These are phyloP conservation scores for Elasticomyces elasticus DNA, from an alignment of 495 filamentous ascomycete genomes.

Conservation along the genomic window DNA sequence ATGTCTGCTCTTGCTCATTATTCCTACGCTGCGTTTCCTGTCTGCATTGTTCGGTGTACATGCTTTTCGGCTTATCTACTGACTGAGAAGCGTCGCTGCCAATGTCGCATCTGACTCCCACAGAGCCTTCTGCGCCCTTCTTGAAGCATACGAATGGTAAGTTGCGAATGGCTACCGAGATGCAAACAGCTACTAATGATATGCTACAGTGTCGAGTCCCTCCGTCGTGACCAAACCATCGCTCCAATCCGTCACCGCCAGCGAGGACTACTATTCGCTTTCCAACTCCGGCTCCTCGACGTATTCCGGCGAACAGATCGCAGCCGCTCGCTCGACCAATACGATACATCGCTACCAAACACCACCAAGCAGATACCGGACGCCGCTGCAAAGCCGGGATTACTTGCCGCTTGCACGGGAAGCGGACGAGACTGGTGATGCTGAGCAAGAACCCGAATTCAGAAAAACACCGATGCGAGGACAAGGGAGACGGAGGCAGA, in stretches of 20 bases:
- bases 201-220: constrained; percentile 29
- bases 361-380: constrained; percentile 27
- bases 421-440: not conserved
- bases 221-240: constrained; percentile 46
- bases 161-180: not conserved
- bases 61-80: too few species aligned
- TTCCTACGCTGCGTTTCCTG: not conserved
- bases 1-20: not conserved
- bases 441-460: constrained; percentile 6
- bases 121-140: not conserved
- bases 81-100: not conserved
- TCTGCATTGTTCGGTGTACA: too few species aligned
- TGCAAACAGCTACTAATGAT: not conserved
- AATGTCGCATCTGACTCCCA: constrained; percentile 1
- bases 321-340: constrained; percentile 2
- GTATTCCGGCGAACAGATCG: constrained; percentile 35
- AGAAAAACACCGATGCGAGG: constrained; percentile 23
- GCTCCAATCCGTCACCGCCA: constrained; percentile 52
- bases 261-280: constrained; percentile 60
- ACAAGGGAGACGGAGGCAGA: constrained; percentile 14
- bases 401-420: not conserved
- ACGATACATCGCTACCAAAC: constrained; percentile 42
- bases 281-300: constrained; percentile 36
- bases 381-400: constrained; percentile 20
- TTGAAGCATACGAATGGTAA: constrained; percentile 22